phyloP scores from a whole-genome alignment of 2,329 filamentous ascomycete genomes.

The Juglanconis sp. region DNA sequence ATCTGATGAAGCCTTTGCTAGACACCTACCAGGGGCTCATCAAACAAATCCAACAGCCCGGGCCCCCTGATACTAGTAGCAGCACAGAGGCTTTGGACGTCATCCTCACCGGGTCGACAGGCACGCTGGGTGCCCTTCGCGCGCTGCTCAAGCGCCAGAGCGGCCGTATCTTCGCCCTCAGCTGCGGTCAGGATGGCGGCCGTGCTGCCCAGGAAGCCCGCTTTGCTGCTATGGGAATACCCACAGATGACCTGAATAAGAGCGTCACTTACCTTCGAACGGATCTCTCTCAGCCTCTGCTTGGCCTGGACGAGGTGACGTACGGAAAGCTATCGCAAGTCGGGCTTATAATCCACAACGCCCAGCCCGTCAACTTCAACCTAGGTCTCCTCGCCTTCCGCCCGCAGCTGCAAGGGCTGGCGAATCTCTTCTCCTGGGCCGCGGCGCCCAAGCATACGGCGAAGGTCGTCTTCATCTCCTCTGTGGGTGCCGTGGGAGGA shows the following conservation, averaged over 20 bases:
- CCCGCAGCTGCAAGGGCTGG: slow-evolving; percentile 38
- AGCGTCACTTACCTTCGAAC: slow-evolving; percentile 23
- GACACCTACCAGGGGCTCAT: not conserved
- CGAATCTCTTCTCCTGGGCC: slow-evolving; percentile 34
- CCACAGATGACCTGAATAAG: not conserved
- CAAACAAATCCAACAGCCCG: not conserved
- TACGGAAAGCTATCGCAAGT: slow-evolving; percentile 19
- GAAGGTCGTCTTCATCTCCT: slow-evolving; percentile 48
- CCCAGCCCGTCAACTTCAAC: slow-evolving; percentile 52
- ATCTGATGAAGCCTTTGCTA: not conserved
- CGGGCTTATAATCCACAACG: slow-evolving; percentile 38
- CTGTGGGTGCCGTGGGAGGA: slow-evolving; percentile 41
- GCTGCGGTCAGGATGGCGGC: slow-evolving; percentile 1
- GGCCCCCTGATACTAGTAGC: not conserved
- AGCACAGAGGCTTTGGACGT: not conserved
- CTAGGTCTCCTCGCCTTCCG: slow-evolving; percentile 41
- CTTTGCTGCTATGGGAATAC: not conserved
- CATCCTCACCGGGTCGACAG: slow-evolving; percentile 28
- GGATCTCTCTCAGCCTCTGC: slow-evolving; percentile 18
- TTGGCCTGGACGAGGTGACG: slow-evolving; percentile 18
- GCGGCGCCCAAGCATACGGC: slow-evolving; percentile 20
- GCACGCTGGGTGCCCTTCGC: slow-evolving; percentile 1
- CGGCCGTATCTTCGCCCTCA: not conserved
- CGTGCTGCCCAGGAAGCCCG: not conserved
- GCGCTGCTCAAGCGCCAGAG: not conserved